These are phyloP conservation scores for Dryadomyces quercivorus DNA, from an alignment of 2,329 filamentous ascomycete genomes.

Conservation along the genomic window DNA sequence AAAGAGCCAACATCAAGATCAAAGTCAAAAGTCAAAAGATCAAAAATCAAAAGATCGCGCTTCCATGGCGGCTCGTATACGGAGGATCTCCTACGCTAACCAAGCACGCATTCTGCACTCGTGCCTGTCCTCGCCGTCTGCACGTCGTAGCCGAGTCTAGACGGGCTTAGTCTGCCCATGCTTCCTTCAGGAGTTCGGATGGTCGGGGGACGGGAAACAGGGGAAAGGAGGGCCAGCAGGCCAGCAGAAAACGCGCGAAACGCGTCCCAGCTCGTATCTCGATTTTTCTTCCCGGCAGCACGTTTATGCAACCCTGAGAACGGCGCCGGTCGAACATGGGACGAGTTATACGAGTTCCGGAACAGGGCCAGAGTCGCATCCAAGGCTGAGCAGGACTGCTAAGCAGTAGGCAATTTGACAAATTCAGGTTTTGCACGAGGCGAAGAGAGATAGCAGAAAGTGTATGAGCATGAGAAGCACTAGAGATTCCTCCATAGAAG, in stretches of 20 bases:
- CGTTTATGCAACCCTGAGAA: neutral
- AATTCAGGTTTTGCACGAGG: neutral
- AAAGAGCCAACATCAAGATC: too few relatives aligned
- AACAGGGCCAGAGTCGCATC: neutral
- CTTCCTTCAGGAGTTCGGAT: neutral
- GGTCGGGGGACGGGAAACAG: neutral
- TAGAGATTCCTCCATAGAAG: too few relatives aligned
- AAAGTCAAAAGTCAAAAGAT: neutral
- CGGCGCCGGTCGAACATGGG: neutral
- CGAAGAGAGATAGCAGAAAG: too few relatives aligned
- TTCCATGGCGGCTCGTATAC: neutral
- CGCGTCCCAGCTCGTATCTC: neutral
- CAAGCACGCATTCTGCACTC: neutral
- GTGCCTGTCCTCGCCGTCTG: too few relatives aligned
- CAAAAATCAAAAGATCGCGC: neutral
- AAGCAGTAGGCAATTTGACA: neutral
- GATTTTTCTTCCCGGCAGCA: neutral
- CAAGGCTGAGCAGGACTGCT: neutral
- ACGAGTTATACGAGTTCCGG: neutral
- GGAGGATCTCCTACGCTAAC: neutral
- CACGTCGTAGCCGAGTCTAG: neutral
- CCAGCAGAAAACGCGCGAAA: neutral
- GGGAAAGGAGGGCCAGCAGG: neutral
- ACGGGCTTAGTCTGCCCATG: neutral
- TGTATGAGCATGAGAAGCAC: too few relatives aligned